Conservation (phyloP, 371 early-diverging fungal genomes). For the Massospora cicadina region DNA sequence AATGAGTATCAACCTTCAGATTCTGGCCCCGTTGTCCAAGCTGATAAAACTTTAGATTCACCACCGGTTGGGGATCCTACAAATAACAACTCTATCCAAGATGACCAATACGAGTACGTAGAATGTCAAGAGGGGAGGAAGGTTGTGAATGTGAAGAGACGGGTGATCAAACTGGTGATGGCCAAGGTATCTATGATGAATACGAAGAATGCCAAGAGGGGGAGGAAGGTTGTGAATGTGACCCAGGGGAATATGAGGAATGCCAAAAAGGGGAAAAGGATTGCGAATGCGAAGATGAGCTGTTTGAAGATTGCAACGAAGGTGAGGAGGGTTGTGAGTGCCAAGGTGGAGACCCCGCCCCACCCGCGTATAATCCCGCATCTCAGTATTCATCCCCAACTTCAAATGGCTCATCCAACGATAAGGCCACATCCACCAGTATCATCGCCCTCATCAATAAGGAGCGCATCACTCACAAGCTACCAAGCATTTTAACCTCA, state of each 20-base stretch:
- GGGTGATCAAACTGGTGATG: neutral
- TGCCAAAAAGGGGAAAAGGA: neutral
- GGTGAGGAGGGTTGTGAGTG: neutral
- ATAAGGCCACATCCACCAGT: neutral
- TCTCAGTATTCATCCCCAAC: no score
- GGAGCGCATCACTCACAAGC: neutral
- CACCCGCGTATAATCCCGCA: neutral
- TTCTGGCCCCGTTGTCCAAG: no score
- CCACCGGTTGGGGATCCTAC: no score
- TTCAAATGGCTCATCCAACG: neutral
- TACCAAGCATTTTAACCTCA: neutral
- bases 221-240: neutral
- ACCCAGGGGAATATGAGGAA: neutral
- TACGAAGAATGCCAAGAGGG: neutral
- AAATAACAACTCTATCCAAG: no score
- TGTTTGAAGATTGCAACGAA: neutral
- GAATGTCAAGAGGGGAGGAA: no score
- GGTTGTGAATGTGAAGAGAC: no score
- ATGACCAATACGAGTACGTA: no score
- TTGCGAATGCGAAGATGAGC: neutral
- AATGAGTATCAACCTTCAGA: no score
- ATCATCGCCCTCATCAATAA: neutral
- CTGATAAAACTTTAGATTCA: no score
- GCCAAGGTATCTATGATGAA: neutral
- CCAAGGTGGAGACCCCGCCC: neutral